A percentile compares a stretch with the other conserved stretches of the same genome.
phyloP scores from a whole-genome alignment of 805 yeast species.

The Ogataea minuta region DNA sequence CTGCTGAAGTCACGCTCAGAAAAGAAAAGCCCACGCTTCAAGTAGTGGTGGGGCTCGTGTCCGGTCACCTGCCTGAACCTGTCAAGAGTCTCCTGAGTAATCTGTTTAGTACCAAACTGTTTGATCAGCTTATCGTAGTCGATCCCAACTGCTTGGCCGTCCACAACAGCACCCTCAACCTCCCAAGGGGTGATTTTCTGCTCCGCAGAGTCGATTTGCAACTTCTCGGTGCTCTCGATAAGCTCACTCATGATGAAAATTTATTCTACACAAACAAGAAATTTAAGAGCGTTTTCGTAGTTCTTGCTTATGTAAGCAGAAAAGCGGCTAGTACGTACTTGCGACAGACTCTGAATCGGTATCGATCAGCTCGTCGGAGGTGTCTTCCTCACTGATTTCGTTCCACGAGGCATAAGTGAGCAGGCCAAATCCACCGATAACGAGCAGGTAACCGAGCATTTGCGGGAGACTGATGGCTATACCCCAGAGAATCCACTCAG shows the following conservation, averaged over 20 bases:
- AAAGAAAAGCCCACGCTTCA: conserved; percentile 89
- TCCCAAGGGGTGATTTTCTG: conserved; percentile 95
- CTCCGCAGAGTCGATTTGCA: conserved; percentile 27
- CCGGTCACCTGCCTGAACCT: conserved; percentile 86
- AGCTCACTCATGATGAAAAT: conserved; percentile 6
- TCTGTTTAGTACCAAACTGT: conserved; percentile 81
- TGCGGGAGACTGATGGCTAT: conserved; percentile 54
- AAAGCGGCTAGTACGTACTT: conserved; percentile 18
- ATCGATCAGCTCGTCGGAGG: conserved; percentile 33
- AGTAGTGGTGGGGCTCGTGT: conserved; percentile 82
- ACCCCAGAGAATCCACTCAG: conserved; percentile 69
- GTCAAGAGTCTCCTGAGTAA: conserved; percentile 65
- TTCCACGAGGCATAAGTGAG: conserved; percentile 66
- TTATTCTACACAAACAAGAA: background rate
- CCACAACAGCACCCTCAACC: conserved; percentile 96
- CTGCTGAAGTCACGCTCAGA: conserved; percentile 79
- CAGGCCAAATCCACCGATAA: conserved; percentile 65
- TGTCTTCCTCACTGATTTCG: conserved; percentile 48
- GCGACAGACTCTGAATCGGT: conserved; percentile 34
- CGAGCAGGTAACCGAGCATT: conserved; percentile 64
- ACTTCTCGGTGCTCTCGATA: conserved; percentile 9
- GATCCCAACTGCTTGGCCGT: conserved; percentile 86
- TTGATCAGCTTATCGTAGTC: conserved; percentile 86
- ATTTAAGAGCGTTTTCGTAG: background rate
- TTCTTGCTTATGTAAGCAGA: background rate